Evolutionary conservation across 164 flowering plant genomes (phyloP).

Genomic region (Nymphaea colorata): DNA sequence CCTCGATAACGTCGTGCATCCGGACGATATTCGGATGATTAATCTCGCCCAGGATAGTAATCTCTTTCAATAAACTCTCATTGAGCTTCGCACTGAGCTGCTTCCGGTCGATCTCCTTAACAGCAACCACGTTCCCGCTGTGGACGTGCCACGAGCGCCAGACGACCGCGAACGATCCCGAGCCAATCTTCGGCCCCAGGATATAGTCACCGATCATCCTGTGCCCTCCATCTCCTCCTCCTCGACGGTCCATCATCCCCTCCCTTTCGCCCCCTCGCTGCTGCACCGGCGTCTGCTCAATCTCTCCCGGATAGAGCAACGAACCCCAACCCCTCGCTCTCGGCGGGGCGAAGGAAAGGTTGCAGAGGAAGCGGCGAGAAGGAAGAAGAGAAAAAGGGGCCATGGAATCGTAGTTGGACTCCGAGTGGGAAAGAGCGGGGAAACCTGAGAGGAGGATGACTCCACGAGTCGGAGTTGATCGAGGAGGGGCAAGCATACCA

Average conservation of each 20-base stretch:
- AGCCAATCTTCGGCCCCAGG: constrained; percentile 40
- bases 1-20: constrained; percentile 35
- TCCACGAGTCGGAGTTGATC: not conserved
- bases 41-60: constrained; percentile 33
- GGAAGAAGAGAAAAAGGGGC: not conserved
- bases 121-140: constrained; percentile 27
- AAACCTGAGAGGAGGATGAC: not conserved
- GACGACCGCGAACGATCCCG: constrained; percentile 51
- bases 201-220: constrained; percentile 37
- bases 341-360: not conserved
- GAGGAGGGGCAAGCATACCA: not conserved
- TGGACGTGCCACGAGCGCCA: constrained; percentile 31
- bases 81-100: constrained; percentile 24
- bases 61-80: constrained; percentile 35
- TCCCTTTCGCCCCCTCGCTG: not conserved
- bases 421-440: not conserved
- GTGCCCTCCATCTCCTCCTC: constrained; percentile 5
- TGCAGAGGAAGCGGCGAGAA: not conserved
- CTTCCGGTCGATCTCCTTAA: constrained; percentile 46
- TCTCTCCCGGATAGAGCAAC: not conserved
- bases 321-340: not conserved
- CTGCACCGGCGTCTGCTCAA: not conserved
- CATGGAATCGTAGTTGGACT: not conserved
- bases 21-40: constrained; percentile 41
- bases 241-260: not conserved